These are phyloP conservation scores for Cyberlindnera maclurae DNA, from an alignment of 805 yeast genomes.

Conservation along the genomic window DNA sequence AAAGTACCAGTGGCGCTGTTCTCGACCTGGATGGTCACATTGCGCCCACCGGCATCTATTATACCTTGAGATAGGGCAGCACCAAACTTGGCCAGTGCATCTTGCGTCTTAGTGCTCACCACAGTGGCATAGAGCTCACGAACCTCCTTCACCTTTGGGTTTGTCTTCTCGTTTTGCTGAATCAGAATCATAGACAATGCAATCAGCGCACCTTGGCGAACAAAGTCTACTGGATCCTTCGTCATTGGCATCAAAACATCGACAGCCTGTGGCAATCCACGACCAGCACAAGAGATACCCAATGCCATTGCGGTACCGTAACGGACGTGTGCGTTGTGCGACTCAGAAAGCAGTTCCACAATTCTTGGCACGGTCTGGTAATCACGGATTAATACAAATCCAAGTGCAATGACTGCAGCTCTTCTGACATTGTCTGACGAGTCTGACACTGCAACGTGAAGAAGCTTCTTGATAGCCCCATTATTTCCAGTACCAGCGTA, in stretches of 20 bases:
- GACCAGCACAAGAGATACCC: slow-evolving; percentile 96
- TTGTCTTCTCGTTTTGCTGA: slow-evolving; percentile 76
- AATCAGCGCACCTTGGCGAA: slow-evolving; percentile 94
- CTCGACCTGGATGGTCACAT: slow-evolving; percentile 89
- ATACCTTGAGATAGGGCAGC: slow-evolving; percentile 97
- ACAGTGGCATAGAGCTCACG: slow-evolving; percentile 69
- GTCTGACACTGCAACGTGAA: slow-evolving; percentile 94
- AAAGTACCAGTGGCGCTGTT: slow-evolving; percentile 83
- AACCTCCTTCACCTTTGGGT: slow-evolving; percentile 72
- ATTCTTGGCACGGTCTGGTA: slow-evolving; percentile 91
- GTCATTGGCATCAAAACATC: slow-evolving; percentile 89
- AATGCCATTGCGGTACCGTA: slow-evolving; percentile 97
- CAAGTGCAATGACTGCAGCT: slow-evolving; percentile 87
- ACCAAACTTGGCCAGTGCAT: slow-evolving; percentile 95
- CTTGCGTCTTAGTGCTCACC: slow-evolving; percentile 86
- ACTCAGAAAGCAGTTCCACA: slow-evolving; percentile 85
- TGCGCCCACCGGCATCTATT: slow-evolving; percentile 97
- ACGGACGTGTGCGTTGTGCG: slow-evolving; percentile 96
- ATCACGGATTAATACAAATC: slow-evolving; percentile 85
- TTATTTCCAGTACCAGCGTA: slow-evolving; percentile 95
- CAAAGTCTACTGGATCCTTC: slow-evolving; percentile 93
- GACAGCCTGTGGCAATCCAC: slow-evolving; percentile 79
- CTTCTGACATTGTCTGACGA: slow-evolving; percentile 95
- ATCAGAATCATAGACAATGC: slow-evolving; percentile 88
- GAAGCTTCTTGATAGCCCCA: slow-evolving; percentile 72